Evolutionary conservation across 2,329 filamentous ascomycete genomes (phyloP).

Genomic region (Rhexocercosporidium sp.): DNA sequence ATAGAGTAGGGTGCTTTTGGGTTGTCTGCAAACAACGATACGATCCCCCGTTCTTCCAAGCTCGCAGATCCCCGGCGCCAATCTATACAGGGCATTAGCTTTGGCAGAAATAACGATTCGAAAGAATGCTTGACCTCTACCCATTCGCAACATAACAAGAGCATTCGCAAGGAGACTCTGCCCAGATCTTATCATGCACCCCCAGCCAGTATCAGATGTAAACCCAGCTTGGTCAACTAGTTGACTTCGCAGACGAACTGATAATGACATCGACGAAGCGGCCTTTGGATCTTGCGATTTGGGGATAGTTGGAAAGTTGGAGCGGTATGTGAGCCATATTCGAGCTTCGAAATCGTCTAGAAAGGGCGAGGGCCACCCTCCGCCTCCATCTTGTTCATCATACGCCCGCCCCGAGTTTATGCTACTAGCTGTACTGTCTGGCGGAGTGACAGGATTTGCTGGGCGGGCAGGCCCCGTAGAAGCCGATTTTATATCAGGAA

Average conservation of each 20-base stretch:
- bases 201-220: conserved; percentile 94
- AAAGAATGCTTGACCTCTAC: conserved; percentile 65
- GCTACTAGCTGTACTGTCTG: conserved; percentile 41
- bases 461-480: conserved; percentile 14
- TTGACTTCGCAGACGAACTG: conserved; percentile 82
- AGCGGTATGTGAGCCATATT: conserved; percentile 97
- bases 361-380: conserved; percentile 83
- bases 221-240: conserved; percentile 82
- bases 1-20: conserved; percentile 89
- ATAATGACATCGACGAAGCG: conserved; percentile 73
- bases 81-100: conserved; percentile 49
- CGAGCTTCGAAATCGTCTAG: conserved; percentile 91
- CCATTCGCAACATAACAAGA: conserved; percentile 72
- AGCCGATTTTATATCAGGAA: conserved; percentile 21
- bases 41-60: conserved; percentile 69
- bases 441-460: conserved; percentile 36
- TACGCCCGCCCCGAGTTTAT: conserved; percentile 37
- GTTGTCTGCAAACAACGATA: conserved; percentile 87
- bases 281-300: conserved; percentile 78
- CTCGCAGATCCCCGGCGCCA: conserved; percentile 72
- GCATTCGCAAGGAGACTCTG: conserved; percentile 93
- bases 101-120: background rate
- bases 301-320: conserved; percentile 81
- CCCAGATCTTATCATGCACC: conserved; percentile 97
- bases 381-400: conserved; percentile 36